Percentiles rank a stretch among this genome's conserved stretches.
Conservation (phyloP, 306 rosid species). For the Vigna trinervia region DNA sequence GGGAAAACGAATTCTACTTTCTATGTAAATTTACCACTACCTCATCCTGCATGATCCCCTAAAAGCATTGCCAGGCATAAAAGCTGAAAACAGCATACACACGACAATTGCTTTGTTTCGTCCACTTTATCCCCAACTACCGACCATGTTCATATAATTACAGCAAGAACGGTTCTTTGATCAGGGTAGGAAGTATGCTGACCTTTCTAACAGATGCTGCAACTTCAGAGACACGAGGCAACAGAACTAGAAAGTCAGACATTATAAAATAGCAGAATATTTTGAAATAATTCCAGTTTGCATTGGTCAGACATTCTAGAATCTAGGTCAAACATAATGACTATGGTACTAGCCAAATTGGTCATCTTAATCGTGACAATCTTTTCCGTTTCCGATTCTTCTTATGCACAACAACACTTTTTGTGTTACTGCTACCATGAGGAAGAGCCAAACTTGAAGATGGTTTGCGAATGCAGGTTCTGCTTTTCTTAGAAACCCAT, state of each 20-base stretch:
- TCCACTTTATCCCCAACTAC: conserved; percentile 35
- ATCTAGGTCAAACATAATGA: background rate
- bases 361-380: conserved; percentile 59
- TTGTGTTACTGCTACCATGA: conserved; percentile 43
- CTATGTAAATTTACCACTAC: conserved; percentile 17
- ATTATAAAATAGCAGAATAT: background rate
- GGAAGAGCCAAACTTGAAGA: conserved; percentile 51
- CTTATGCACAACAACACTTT: conserved; percentile 48
- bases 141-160: conserved; percentile 5
- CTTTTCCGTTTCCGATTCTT: conserved; percentile 54
- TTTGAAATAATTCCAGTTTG: conserved; percentile 16
- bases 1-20: conserved; percentile 8
- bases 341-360: conserved; percentile 6
- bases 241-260: background rate
- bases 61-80: conserved; percentile 27
- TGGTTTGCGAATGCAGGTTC: conserved; percentile 57
- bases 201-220: conserved; percentile 8
- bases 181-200: conserved; percentile 7
- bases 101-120: conserved; percentile 33
- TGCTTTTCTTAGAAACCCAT: conserved; percentile 50
- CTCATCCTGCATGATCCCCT: conserved; percentile 17
- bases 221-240: background rate
- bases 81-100: conserved; percentile 30
- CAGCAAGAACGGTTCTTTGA: conserved; percentile 31
- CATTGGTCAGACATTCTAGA: conserved; percentile 5